Percentiles rank a stretch among this genome's conserved stretches.
Conservation (phyloP, 2,329 filamentous ascomycete genomes). For the Aspergillus pseudoviridinutans region DNA sequence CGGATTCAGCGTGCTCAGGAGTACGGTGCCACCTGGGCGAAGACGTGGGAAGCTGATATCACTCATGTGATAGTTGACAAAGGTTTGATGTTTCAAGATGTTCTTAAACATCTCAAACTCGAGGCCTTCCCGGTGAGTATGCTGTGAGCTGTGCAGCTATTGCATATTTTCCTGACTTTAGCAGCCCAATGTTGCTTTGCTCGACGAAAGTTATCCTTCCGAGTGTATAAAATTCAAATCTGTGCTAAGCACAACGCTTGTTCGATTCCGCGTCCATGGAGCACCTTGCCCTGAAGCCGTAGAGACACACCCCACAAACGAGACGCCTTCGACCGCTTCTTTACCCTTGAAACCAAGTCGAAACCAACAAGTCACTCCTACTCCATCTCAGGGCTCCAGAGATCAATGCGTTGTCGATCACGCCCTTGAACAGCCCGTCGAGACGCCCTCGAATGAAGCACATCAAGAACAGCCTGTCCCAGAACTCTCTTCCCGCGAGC, state of each 20-base stretch:
- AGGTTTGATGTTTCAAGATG: conserved; percentile 58
- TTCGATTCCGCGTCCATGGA: conserved; percentile 44
- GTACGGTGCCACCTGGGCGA: conserved; percentile 70
- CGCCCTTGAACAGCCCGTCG: background rate
- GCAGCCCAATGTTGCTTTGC: conserved; percentile 45
- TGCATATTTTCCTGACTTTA: conserved; percentile 11
- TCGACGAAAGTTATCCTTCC: conserved; percentile 65
- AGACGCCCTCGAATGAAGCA: background rate
- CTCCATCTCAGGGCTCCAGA: conserved; percentile 11
- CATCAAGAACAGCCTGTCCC: conserved; percentile 1
- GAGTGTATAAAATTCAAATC: conserved; percentile 61
- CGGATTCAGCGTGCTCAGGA: conserved; percentile 72
- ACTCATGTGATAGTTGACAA: conserved; percentile 81
- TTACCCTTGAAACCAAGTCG: conserved; percentile 28
- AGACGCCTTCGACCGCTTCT: conserved; percentile 10
- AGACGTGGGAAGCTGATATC: conserved; percentile 52
- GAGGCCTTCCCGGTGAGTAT: conserved; percentile 47
- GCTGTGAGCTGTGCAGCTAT: background rate
- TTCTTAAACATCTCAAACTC: conserved; percentile 55
- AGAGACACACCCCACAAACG: conserved; percentile 9
- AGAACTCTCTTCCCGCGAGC: conserved; percentile 13
- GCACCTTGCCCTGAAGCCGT: conserved; percentile 10
- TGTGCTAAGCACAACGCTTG: conserved; percentile 56
- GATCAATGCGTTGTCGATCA: background rate
- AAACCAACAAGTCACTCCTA: conserved; percentile 12